phyloP scores from a whole-genome alignment of 129 eudicot genomes.

The Tagetes patula region DNA sequence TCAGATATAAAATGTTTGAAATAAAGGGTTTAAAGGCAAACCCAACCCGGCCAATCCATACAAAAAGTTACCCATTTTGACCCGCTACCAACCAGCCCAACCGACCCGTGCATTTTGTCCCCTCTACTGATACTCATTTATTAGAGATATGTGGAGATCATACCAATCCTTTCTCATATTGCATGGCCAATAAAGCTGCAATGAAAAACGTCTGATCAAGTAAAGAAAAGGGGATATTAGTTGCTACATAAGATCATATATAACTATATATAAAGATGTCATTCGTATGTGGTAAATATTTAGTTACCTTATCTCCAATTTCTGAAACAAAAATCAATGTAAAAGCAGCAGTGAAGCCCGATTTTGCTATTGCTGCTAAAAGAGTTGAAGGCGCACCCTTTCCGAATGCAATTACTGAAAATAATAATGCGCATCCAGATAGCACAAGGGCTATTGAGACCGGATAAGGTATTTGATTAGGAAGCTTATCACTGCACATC shows the following conservation, averaged over 20 bases:
- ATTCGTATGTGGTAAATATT: neutral
- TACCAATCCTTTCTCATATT: conserved; percentile 86
- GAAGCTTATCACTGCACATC: conserved; percentile 65
- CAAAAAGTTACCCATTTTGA: neutral
- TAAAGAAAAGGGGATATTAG: conserved; percentile 34
- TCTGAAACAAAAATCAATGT: conserved; percentile 84
- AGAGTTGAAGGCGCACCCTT: conserved; percentile 80
- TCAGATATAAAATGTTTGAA: neutral
- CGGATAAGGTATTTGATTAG: conserved; percentile 61
- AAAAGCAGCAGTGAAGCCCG: conserved; percentile 99
- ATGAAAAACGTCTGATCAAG: conserved; percentile 93
- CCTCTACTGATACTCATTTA: conserved; percentile 1
- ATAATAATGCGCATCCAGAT: conserved; percentile 69
- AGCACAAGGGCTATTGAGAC: conserved; percentile 80
- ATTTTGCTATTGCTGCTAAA: conserved; percentile 80
- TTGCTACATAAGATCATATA: conserved; percentile 16
- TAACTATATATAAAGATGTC: conserved; percentile 8
- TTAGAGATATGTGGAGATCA: conserved; percentile 29
- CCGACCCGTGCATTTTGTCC: neutral
- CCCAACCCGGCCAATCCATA: neutral
- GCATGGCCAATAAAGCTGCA: conserved; percentile 98
- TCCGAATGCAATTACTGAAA: conserved; percentile 59
- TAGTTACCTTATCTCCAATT: conserved; percentile 92
- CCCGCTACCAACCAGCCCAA: neutral
- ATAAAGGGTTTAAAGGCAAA: neutral